These are phyloP conservation scores for Ceratobasidium sp. DNA, from an alignment of 1,284 basidiomycete species.

Conservation along the genomic window DNA sequence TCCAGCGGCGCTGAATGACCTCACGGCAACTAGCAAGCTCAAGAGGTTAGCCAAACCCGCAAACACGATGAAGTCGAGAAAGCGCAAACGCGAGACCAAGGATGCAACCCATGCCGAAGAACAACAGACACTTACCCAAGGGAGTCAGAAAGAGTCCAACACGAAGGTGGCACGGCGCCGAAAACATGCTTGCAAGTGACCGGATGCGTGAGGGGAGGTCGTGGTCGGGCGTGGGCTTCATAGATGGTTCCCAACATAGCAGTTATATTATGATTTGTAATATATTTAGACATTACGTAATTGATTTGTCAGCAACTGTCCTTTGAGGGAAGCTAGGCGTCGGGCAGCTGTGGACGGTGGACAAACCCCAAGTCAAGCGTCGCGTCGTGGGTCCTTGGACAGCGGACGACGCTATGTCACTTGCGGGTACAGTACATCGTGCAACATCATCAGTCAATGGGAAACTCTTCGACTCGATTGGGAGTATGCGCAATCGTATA, in stretches of 20 bases:
- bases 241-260: not conserved
- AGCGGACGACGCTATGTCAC: slow-evolving; percentile 2
- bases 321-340: not conserved
- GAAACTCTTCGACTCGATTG: not conserved
- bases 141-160: not conserved
- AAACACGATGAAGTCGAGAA: not conserved
- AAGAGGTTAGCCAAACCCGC: not conserved
- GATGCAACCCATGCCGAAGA: not conserved
- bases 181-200: too few relatives aligned
- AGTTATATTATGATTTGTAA: not conserved
- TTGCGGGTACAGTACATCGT: not conserved
- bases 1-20: slow-evolving; percentile 3
- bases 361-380: not conserved
- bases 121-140: not conserved
- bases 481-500: not conserved
- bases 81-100: not conserved
- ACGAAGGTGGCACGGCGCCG: too few relatives aligned
- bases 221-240: not conserved
- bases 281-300: not conserved
- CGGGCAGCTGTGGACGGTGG: not conserved
- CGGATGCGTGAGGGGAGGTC: not conserved
- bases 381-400: slow-evolving; percentile 3
- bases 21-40: not conserved
- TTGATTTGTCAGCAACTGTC: too few relatives aligned
- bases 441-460: not conserved